Evolutionary conservation across 768 basidiomycete species (phyloP), one percentile per base, ranked within the genome.

Genomic region (Pholiota conissans): DNA sequence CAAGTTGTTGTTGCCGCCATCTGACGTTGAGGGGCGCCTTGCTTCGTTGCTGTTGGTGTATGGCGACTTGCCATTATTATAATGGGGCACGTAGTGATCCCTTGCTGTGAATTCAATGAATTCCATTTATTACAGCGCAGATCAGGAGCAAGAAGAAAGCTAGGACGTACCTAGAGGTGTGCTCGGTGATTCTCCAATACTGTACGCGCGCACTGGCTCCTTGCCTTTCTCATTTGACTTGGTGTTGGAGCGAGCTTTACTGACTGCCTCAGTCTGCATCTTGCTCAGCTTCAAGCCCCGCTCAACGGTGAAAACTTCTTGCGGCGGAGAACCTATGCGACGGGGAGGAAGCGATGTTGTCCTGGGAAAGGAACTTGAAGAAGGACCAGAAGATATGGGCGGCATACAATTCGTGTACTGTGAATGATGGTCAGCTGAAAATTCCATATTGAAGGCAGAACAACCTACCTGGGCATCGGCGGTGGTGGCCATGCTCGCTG

Each of bases 171-270:
- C 42, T 45, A 24, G 24, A 45, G 42, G 10, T 45, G 42, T 45
- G 42, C 42, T 24, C 11, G 42, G 42, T 45, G 42, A 22, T 6
- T 54, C 39, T 56, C 51, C 56, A 5, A 40, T 46, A 26, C 52
- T 56, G 28, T 51, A 62, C 51, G 65, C 63, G 49, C 56, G 62
- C 46, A 62, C 55, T 49, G 69, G 67, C 53, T 70, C 69, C 58
- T 74, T 74, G 37, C 70, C 71, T 60, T 76, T 75, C 48, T 68
- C 65, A 18, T 61, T 67, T 22, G 66, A 48, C 59, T 46, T 66
- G n/a, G 70, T 57, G 42, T 59, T 59, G 40, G 56, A 61, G 26
- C 40, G 66, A 60, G 47, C 50, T 34, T 56, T 59, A 46, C 30
- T 48, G 30, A 39, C 45, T 24, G 55, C 37, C 13, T 18, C 62